Percentiles rank a stretch among this genome's conserved stretches.
phyloP scores from a whole-genome alignment of 1,284 basidiomycete genomes.

The Chiua sp. region DNA sequence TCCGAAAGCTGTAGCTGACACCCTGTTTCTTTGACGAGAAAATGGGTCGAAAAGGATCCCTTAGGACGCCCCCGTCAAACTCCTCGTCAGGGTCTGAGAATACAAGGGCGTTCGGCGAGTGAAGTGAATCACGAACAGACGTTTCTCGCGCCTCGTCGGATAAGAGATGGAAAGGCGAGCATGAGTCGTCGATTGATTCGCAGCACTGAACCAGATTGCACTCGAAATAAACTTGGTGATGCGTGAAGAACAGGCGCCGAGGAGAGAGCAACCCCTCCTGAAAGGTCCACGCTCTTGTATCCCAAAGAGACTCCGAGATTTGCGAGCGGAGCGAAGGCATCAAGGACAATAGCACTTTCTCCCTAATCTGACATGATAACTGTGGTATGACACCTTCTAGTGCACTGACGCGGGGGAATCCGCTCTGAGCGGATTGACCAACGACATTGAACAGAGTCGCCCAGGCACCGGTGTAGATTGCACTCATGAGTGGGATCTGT shows the following conservation, averaged over 20 bases:
- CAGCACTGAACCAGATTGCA: constrained; percentile 20
- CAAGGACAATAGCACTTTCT: constrained; percentile 8
- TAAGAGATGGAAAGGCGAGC: constrained; percentile 15
- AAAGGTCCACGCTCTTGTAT: constrained; percentile 19
- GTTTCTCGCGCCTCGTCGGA: constrained; percentile 3
- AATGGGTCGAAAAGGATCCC: constrained; percentile 11
- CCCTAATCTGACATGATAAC: constrained; percentile 3
- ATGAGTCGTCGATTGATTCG: constrained; percentile 18
- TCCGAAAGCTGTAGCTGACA: too few relatives aligned
- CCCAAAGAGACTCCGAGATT: constrained; percentile 15
- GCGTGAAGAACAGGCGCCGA: constrained; percentile 26
- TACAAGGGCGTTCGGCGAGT: background rate
- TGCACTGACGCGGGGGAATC: constrained; percentile 20
- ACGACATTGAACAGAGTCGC: constrained; percentile 17
- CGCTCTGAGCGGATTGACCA: constrained; percentile 9
- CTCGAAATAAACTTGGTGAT: constrained; percentile 27
- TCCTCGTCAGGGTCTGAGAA: background rate
- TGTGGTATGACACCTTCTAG: constrained; percentile 10
- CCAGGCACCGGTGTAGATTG: constrained; percentile 20
- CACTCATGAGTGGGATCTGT: constrained; percentile 24
- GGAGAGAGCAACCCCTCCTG: constrained; percentile 25
- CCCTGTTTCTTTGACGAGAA: background rate
- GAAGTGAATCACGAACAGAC: background rate
- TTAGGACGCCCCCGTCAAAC: background rate
- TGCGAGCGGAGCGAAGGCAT: constrained; percentile 17